These are phyloP conservation scores for Lathyrus tuberosus DNA, from an alignment of 306 rosid genomes.

Conservation along the genomic window DNA sequence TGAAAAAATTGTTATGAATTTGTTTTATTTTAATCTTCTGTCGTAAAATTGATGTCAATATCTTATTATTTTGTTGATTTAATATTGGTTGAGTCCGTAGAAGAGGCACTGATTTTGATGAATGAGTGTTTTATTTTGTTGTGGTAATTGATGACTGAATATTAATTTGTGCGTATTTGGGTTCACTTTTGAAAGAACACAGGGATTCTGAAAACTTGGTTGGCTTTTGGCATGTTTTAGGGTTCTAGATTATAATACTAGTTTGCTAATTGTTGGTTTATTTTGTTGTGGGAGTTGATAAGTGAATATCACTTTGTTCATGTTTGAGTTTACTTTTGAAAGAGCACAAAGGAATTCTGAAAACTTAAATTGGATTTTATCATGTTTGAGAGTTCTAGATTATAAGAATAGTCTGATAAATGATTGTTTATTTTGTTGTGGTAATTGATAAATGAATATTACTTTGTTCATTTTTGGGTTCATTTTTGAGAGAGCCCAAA, in stretches of 20 bases:
- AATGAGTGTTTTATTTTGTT: background rate
- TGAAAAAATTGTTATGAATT: no score
- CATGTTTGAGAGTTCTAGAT: background rate
- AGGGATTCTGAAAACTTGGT: background rate
- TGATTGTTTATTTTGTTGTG: no score
- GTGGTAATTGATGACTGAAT: background rate
- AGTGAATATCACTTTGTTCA: no score
- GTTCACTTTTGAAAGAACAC: background rate
- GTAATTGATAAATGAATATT: no score
- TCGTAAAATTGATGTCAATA: no score
- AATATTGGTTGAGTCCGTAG: background rate
- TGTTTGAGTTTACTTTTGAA: background rate
- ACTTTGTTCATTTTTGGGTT: background rate
- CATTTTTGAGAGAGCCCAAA: background rate
- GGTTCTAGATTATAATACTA: background rate
- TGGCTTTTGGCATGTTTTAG: no score
- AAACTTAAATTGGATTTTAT: no score
- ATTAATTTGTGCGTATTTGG: background rate
- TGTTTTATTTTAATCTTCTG: background rate
- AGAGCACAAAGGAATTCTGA: background rate
- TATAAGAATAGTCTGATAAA: background rate
- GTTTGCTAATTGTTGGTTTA: no score
- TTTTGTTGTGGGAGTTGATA: no score
- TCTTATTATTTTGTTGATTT: no score
- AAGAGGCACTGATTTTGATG: no score